These are phyloP conservation scores for Pleurotus citrinopileatus DNA, from an alignment of 768 basidiomycete genomes.

Conservation along the genomic window DNA sequence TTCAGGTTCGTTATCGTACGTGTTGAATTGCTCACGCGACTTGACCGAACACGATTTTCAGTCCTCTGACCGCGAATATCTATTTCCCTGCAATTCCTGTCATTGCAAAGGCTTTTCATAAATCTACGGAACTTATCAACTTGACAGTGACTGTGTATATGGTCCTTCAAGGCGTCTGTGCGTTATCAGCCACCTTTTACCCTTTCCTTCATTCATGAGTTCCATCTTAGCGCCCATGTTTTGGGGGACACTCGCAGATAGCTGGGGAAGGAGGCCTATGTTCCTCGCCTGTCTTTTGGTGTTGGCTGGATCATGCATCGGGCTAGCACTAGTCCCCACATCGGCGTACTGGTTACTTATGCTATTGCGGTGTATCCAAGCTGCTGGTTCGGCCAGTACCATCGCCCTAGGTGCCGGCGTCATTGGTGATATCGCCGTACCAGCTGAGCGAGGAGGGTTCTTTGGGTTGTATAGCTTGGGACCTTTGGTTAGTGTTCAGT, in stretches of 20 bases:
- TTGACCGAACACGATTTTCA: slow-evolving; percentile 18
- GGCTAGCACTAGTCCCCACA: slow-evolving; percentile 45
- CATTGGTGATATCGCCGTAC: slow-evolving; percentile 73
- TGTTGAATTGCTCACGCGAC: not conserved
- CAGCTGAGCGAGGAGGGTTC: slow-evolving; percentile 72
- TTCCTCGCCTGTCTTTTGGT: slow-evolving; percentile 63
- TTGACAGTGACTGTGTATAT: slow-evolving; percentile 80
- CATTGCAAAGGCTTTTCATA: slow-evolving; percentile 58
- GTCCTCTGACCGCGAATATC: slow-evolving; percentile 72
- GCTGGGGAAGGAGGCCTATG: slow-evolving; percentile 59
- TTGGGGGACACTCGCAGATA: slow-evolving; percentile 73
- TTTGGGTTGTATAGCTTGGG: slow-evolving; percentile 66
- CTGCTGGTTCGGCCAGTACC: slow-evolving; percentile 76
- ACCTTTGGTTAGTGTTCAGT: slow-evolving; percentile 43
- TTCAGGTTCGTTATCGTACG: slow-evolving; percentile 52
- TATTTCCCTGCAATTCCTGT: slow-evolving; percentile 80
- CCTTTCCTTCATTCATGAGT: not conserved
- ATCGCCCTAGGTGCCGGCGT: slow-evolving; percentile 80
- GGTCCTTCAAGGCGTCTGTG: slow-evolving; percentile 62
- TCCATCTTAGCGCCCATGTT: slow-evolving; percentile 52
- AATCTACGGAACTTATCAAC: slow-evolving; percentile 71
- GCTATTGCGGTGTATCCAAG: slow-evolving; percentile 77
- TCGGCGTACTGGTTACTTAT: slow-evolving; percentile 76
- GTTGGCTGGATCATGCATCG: slow-evolving; percentile 64
- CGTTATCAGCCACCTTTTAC: slow-evolving; percentile 14